These are phyloP conservation scores for Beauveria asiatica DNA, from an alignment of 2,329 filamentous ascomycete genomes.

Conservation along the genomic window DNA sequence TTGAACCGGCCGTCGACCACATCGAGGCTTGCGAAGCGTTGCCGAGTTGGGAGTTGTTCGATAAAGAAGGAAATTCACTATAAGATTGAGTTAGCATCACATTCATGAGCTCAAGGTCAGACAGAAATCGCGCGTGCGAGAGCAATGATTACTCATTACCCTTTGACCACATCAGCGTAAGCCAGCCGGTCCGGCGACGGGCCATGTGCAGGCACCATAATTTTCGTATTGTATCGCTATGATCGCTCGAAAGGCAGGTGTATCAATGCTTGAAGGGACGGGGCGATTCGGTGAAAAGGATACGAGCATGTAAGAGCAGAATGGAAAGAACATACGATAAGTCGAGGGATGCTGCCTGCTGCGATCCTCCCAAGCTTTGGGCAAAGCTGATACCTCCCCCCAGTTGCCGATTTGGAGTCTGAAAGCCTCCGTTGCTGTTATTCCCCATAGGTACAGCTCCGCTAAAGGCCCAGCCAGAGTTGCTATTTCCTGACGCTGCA, in stretches of 20 bases:
- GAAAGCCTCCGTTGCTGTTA: constrained; percentile 33
- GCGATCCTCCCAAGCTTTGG: constrained; percentile 55
- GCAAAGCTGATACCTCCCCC: constrained; percentile 56
- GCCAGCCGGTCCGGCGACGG: constrained; percentile 13
- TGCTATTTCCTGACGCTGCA: constrained; percentile 37
- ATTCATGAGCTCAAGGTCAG: neutral
- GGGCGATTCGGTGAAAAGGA: neutral
- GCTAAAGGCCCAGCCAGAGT: constrained; percentile 54
- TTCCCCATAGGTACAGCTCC: constrained; percentile 52
- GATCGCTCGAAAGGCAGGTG: neutral
- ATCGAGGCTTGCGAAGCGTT: constrained; percentile 41
- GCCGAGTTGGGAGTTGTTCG: constrained; percentile 49
- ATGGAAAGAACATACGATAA: constrained; percentile 48
- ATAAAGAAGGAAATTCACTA: constrained; percentile 59
- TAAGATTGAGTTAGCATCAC: neutral
- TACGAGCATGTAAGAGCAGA: neutral
- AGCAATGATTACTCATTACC: constrained; percentile 15
- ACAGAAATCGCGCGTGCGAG: neutral
- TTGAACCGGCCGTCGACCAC: constrained; percentile 44
- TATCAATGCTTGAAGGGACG: neutral
- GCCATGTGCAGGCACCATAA: neutral
- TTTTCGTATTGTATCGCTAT: neutral
- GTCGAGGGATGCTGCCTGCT: constrained; percentile 53
- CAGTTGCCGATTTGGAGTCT: constrained; percentile 45
- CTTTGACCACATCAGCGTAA: constrained; percentile 26